Evolutionary conservation across 2,329 filamentous ascomycete species (phyloP), one percentile per base, ranked within the genome.

Genomic region (Leptodontidium sp.): DNA sequence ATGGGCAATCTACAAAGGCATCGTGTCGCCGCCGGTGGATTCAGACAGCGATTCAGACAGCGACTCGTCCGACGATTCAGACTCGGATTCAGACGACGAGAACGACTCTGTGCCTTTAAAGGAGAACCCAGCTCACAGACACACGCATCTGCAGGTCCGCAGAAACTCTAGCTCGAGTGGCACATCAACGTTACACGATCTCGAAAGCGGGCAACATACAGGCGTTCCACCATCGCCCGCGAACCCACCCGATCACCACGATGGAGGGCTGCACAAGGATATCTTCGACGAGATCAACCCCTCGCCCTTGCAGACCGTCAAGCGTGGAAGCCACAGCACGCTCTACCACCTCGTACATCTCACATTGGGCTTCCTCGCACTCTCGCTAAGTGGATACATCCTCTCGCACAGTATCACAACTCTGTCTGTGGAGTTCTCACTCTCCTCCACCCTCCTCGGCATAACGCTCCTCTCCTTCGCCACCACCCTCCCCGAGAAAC

Each of bases 401-500:
- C 81, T 86, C 57, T 81, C 84, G 2, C 83, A 83, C 71, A 80
- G 80, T 49, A 79, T 83, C 15, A 77, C 75, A 3, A 77, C 78
- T 3, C 79, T 86, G 49, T 79, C 81, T 7, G 77, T 80, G 15
- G 76, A 76, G 15, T 77, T 85, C 12, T 72, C 77, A 11, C 75
- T 86, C 1, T 85, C 84, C 7, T 80, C 80, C 57, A 80, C 82
- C 0, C 75, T 86, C 38, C 81, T 86, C 63, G 83, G 84, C 9
- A 75, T 85, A 17, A 81, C 82, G 0, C 74, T 86, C 26, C 76
- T 87, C 47, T 80, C 84, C 0, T 79, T 88, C 70, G 85, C 84
- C 5, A 87, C 85, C 0, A 87, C 85, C 0, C 76, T 87, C 1
- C 85, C 85, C 0, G 85, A 87, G 71, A 87, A 87, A 72, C 79